Conservation (phyloP, 306 rosid genomes). For the Cucumis cinereus region DNA sequence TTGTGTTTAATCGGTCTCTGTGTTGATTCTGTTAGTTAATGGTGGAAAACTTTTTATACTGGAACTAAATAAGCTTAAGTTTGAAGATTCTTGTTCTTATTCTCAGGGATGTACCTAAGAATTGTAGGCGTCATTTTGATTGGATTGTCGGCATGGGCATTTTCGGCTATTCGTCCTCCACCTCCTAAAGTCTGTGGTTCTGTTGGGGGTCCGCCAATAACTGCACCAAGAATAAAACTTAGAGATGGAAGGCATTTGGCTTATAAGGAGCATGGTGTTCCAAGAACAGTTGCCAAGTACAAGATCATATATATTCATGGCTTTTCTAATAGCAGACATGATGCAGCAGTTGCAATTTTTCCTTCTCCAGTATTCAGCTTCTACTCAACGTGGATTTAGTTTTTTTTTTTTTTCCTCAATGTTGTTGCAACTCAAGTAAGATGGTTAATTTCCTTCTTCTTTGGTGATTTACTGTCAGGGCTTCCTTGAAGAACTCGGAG, state of each 20-base stretch:
- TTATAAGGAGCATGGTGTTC: constrained; percentile 66
- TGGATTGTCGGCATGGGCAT: constrained; percentile 65
- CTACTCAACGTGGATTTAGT: background rate
- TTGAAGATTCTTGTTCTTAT: background rate
- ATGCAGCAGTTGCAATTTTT: constrained; percentile 20
- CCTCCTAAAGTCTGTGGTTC: constrained; percentile 66
- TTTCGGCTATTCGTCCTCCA: constrained; percentile 56
- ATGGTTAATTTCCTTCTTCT: background rate
- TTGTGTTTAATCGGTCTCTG: too few relatives aligned
- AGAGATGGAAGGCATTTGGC: constrained; percentile 87
- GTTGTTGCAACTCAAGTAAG: background rate
- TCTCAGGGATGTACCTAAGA: constrained; percentile 47
- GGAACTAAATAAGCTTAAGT: too few relatives aligned
- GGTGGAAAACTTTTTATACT: too few relatives aligned
- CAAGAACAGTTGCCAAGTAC: constrained; percentile 46
- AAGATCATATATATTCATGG: constrained; percentile 59
- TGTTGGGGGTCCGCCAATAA: constrained; percentile 57
- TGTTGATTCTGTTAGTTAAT: too few relatives aligned
- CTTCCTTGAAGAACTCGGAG: constrained; percentile 37
- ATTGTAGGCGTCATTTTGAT: constrained; percentile 30
- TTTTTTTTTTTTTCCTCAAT: background rate
- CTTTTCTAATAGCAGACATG: constrained; percentile 53
- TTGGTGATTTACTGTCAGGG: constrained; percentile 28
- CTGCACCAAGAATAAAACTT: constrained; percentile 61
- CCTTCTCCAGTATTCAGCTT: constrained; percentile 44